Conservation (phyloP, 345 rosid genomes). For the Dipteronia dyeriana region DNA sequence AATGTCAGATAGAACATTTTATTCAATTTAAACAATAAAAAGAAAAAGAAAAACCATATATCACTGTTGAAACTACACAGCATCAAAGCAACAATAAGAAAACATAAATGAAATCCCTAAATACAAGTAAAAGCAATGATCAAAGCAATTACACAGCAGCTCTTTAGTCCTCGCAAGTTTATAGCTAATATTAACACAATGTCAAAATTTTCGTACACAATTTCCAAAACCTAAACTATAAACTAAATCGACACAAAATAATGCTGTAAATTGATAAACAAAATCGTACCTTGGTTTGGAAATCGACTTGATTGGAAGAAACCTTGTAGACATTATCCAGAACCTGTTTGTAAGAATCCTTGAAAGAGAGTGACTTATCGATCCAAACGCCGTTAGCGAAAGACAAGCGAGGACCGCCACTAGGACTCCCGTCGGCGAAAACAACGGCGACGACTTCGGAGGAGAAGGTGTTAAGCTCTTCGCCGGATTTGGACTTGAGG, state of each 20-base stretch:
- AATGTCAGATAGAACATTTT: background rate
- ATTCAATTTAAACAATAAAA: background rate
- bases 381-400: slow-evolving; percentile 72
- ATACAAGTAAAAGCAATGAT: background rate
- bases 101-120: background rate
- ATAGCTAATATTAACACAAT: background rate
- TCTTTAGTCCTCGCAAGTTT: background rate
- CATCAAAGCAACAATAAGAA: background rate
- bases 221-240: background rate
- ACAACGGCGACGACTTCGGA: slow-evolving; percentile 62
- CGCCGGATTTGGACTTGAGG: slow-evolving; percentile 57
- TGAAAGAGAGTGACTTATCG: slow-evolving; percentile 61
- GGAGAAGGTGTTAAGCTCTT: slow-evolving; percentile 54
- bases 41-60: background rate
- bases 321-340: slow-evolving; percentile 61
- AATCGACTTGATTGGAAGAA: slow-evolving; percentile 60
- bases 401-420: slow-evolving; percentile 69
- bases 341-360: slow-evolving; percentile 56
- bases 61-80: background rate
- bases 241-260: background rate
- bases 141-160: background rate
- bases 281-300: slow-evolving; percentile 59
- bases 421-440: slow-evolving; percentile 63
- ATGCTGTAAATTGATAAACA: background rate
- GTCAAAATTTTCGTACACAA: background rate